A percentile compares a stretch with the other conserved stretches of the same genome.
Evolutionary conservation across 1,284 basidiomycete species (phyloP).

Genomic region (Ustilago vetiveriae): DNA sequence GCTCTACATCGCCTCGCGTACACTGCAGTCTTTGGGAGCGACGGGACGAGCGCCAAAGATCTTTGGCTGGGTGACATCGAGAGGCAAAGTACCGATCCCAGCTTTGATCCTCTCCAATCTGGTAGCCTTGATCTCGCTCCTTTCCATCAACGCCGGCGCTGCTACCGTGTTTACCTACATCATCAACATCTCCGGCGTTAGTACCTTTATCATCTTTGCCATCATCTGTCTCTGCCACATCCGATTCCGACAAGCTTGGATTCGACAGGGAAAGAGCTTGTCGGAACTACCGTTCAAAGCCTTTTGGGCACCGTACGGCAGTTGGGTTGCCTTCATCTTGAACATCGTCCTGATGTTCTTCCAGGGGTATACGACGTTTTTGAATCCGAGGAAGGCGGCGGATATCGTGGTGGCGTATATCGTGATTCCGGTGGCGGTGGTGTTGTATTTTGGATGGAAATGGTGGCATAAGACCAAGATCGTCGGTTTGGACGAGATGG

Average conservation of each 20-base stretch:
- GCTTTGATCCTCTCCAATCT: conserved; percentile 42
- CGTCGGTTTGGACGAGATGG: conserved; percentile 29
- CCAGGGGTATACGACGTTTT: conserved; percentile 47
- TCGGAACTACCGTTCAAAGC: conserved; percentile 45
- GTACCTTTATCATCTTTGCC: conserved; percentile 47
- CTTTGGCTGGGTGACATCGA: conserved; percentile 31
- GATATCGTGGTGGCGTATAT: conserved; percentile 84
- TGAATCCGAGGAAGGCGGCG: conserved; percentile 67
- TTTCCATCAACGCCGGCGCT: conserved; percentile 39
- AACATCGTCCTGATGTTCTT: conserved; percentile 52
- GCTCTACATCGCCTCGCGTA: conserved; percentile 55
- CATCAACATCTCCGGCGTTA: conserved; percentile 45
- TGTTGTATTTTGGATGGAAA: conserved; percentile 75
- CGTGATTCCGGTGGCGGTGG: conserved; percentile 78
- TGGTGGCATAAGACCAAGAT: conserved; percentile 69
- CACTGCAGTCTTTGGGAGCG: conserved; percentile 42
- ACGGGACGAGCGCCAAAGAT: conserved; percentile 47
- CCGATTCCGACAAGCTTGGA: conserved; percentile 50
- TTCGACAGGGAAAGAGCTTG: conserved; percentile 30
- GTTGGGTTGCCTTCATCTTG: conserved; percentile 31
- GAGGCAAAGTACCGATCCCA: conserved; percentile 44
- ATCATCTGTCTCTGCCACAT: conserved; percentile 49
- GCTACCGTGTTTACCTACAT: conserved; percentile 46
- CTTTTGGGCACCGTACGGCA: conserved; percentile 34
- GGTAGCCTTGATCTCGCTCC: conserved; percentile 42